A percentile compares a stretch with the other conserved stretches of the same genome.
phyloP scores from a whole-genome alignment of 208 protist genomes.

The Acanthamoeba triangularis region DNA sequence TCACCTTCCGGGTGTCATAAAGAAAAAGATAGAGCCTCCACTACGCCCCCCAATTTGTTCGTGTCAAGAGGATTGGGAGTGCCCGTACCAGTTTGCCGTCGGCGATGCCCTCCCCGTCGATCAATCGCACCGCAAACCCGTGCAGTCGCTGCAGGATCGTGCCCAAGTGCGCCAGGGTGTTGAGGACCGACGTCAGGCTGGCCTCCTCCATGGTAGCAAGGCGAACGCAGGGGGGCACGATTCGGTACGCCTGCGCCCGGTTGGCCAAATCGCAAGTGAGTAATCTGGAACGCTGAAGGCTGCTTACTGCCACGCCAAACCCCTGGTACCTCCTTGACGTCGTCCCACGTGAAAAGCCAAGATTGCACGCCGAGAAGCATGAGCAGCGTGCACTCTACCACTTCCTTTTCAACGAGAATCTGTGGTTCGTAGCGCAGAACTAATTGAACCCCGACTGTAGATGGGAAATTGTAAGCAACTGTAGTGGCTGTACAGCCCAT shows the following conservation, averaged over 20 bases:
- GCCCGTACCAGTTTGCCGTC: slow-evolving; percentile 27
- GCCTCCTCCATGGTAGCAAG: neutral
- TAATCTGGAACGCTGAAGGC: no score
- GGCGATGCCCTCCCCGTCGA: neutral
- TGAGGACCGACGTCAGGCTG: neutral
- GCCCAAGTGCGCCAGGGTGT: neutral
- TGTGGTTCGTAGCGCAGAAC: slow-evolving; percentile 17
- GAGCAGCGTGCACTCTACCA: neutral
- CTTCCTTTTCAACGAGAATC: neutral
- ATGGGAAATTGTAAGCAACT: neutral
- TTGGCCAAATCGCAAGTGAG: neutral
- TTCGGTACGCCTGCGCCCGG: neutral
- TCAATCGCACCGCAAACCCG: neutral
- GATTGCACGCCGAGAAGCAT: slow-evolving; percentile 6
- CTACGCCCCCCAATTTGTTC: no score
- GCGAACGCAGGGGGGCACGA: neutral
- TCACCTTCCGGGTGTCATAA: slow-evolving; percentile 57
- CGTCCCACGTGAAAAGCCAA: slow-evolving; percentile 21
- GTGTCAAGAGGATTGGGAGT: neutral
- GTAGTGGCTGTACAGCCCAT: no score
- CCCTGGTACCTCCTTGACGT: neutral
- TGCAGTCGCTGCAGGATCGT: neutral
- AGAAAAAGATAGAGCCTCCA: neutral
- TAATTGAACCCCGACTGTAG: neutral
- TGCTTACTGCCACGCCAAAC: neutral